These are phyloP conservation scores for Psidium guajava DNA, from an alignment of 345 rosid species.

Conservation along the genomic window DNA sequence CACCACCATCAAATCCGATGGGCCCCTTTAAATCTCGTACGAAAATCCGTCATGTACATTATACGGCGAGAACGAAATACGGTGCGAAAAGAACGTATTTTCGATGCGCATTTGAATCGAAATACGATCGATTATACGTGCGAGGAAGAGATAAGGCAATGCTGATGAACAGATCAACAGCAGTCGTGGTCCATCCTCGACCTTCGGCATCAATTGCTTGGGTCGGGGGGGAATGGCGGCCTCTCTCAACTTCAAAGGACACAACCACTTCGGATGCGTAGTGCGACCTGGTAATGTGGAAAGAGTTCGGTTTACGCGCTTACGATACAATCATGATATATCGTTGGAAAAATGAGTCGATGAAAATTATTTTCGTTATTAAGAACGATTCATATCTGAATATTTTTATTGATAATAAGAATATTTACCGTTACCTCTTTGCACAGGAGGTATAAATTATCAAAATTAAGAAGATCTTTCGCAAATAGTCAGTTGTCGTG, in stretches of 20 bases:
- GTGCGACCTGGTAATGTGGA: neutral
- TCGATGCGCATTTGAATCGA: neutral
- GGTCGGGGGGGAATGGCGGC: neutral
- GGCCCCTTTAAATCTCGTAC: neutral
- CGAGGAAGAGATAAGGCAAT: neutral
- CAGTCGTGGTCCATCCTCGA: neutral
- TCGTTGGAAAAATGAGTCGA: neutral
- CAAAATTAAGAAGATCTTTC: too few species aligned
- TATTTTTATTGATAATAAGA: neutral
- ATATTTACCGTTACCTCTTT: accelerated
- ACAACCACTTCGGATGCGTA: neutral
- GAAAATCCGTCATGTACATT: neutral
- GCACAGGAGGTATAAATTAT: neutral
- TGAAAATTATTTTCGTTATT: neutral
- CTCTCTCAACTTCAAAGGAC: neutral
- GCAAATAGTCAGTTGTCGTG: too few species aligned
- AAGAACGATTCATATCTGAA: neutral
- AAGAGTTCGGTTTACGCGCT: neutral
- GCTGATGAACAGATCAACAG: neutral
- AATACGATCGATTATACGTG: neutral
- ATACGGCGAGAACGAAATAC: neutral
- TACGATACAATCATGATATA: neutral
- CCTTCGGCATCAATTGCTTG: neutral
- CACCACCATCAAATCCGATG: neutral
- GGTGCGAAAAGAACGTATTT: neutral